Conservation (phyloP, 1,284 basidiomycete genomes). For the Puccinia polysora region DNA sequence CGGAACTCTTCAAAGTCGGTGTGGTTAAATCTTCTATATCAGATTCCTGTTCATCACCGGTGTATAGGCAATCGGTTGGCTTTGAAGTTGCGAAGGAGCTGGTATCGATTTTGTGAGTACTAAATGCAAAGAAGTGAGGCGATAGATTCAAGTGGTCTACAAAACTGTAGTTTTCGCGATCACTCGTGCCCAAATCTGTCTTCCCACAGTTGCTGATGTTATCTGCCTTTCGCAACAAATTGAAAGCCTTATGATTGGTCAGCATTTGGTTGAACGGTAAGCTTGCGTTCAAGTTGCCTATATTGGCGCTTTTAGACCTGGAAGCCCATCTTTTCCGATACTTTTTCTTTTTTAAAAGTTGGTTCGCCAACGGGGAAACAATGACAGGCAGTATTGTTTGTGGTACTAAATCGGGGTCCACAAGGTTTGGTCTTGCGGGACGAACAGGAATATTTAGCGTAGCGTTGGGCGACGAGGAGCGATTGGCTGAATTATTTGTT, state of each 20-base stretch:
- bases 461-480: not conserved
- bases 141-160: not conserved
- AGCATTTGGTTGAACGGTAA: not conserved
- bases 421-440: not conserved
- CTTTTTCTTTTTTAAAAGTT: not conserved
- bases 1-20: constrained; percentile 16
- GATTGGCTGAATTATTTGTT: not conserved
- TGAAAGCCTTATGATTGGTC: not conserved
- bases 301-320: not conserved
- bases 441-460: not conserved
- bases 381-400: constrained; percentile 3
- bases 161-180: not conserved
- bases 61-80: not conserved
- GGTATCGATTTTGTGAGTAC: not conserved
- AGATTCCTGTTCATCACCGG: not conserved
- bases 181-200: not conserved
- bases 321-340: constrained; percentile 2
- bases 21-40: constrained; percentile 17
- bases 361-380: not conserved
- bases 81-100: not conserved
- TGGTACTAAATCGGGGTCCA: not conserved
- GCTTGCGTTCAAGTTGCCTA: not conserved
- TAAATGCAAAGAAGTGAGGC: not conserved
- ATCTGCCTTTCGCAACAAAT: not conserved
- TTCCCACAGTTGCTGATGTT: not conserved